A percentile compares a stretch with the other conserved stretches of the same genome.
Conservation (phyloP, 2,329 filamentous ascomycete species). For the Botrytis aclada region DNA sequence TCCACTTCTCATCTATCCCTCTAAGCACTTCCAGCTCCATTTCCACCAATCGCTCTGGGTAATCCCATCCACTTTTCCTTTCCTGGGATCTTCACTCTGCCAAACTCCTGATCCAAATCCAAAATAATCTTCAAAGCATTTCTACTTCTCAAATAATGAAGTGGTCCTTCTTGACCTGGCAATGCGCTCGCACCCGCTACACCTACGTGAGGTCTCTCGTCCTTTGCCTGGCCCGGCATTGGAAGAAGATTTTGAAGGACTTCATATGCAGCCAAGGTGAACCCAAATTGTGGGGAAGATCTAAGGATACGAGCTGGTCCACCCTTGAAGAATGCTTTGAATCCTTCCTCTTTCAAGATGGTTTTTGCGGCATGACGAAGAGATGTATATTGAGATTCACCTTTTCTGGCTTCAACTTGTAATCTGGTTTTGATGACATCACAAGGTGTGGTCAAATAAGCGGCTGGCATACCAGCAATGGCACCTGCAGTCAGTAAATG, state of each 20-base stretch:
- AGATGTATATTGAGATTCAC: slow-evolving; percentile 82
- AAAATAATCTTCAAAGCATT: slow-evolving; percentile 96
- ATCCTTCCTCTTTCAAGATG: slow-evolving; percentile 86
- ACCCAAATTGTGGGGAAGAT: slow-evolving; percentile 95
- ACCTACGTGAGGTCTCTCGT: slow-evolving; percentile 50
- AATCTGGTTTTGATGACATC: slow-evolving; percentile 99
- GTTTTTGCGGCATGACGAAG: slow-evolving; percentile 82
- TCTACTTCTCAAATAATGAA: slow-evolving; percentile 67
- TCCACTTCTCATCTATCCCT: not conserved
- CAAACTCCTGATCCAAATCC: slow-evolving; percentile 92
- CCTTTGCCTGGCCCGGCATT: slow-evolving; percentile 62
- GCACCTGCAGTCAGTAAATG: slow-evolving; percentile 93
- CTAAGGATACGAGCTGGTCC: slow-evolving; percentile 92
- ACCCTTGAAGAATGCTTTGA: slow-evolving; percentile 97
- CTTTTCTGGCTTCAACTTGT: slow-evolving; percentile 96
- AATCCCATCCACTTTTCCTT: slow-evolving; percentile 34
- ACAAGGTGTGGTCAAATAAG: slow-evolving; percentile 94
- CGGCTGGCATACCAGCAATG: slow-evolving; percentile 87
- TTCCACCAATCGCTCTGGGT: slow-evolving; percentile 34
- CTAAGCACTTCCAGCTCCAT: slow-evolving; percentile 11
- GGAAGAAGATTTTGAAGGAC: slow-evolving; percentile 79
- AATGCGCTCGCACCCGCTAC: slow-evolving; percentile 58
- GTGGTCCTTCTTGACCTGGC: slow-evolving; percentile 34
- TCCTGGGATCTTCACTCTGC: slow-evolving; percentile 42
- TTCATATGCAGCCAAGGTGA: slow-evolving; percentile 94